Base-by-base conservation (phyloP, 1,139 yeast genomes). In the Zygoascus meyerae region DNA sequence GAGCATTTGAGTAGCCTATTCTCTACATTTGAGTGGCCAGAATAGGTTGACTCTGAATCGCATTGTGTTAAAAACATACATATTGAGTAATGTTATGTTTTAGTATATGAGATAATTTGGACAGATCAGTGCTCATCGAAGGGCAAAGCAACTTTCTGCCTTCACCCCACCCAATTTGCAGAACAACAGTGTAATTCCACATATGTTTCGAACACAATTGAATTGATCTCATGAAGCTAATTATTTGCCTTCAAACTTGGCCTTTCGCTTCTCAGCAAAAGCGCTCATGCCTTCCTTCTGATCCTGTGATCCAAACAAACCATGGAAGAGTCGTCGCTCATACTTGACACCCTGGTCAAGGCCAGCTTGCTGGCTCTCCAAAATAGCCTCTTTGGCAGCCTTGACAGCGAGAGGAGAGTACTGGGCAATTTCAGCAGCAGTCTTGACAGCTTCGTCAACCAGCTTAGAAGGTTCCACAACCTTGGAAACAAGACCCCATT, bases 271-370 rank as follows among this genome's bases (percentile, higher is more conserved):
- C 57, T 71, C 75, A 28, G 68, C 64, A 56, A 74, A 75, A 4
- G 79, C 79, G 32, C 63, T 51, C 78, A 74, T 74, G 18, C 79
- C 79, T 58, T 74, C 79, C 56, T 62, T 63, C 53, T 74, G 78
- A 53, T 74, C 79, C 45, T 55, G 49, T 16, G 72, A 63, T 6
- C 75, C 76, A 51, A 74, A 74, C 42, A 74, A 55, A 1, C 67
- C 58, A 52, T 73, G 73, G 68, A 75, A 75, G 26, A 70, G 57
- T 11, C 65, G 58, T 43, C 76, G 67, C 57, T 74, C 79, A 51
- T 60, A 68, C 45, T 63, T 62, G 40, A 73, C 54, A 2, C 79
- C 79, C 26, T 65, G 62, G 12, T 61, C 64, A 32, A 74, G 58
- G 12, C 62, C 53, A 34, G 64, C 52, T 52, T 73, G 72, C 48